Percentiles rank a stretch among this genome's conserved stretches.
These are phyloP conservation scores for Penicillium sp. DNA, from an alignment of 2,329 filamentous ascomycete genomes.

Conservation along the genomic window DNA sequence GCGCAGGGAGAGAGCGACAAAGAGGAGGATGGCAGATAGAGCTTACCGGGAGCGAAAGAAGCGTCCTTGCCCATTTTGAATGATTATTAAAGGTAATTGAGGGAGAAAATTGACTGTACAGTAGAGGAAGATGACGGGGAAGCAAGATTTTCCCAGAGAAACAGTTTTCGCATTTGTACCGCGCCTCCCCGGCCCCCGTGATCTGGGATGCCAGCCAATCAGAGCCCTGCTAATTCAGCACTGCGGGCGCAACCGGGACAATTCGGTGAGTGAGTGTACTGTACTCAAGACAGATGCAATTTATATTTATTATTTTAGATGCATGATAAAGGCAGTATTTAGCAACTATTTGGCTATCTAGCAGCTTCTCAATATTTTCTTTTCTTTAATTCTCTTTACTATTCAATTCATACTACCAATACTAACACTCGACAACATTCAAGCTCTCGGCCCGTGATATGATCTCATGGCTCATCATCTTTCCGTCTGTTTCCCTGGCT, in stretches of 20 bases:
- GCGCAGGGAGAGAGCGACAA: not conserved
- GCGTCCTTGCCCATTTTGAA: slow-evolving; percentile 31
- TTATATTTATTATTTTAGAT: too few relatives aligned
- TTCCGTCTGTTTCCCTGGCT: not conserved
- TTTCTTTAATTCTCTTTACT: too few relatives aligned
- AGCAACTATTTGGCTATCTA: too few relatives aligned
- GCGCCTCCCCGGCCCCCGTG: slow-evolving; percentile 40
- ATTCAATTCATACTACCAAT: too few relatives aligned
- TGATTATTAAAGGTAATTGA: slow-evolving; percentile 17
- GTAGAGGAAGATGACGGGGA: slow-evolving; percentile 17
- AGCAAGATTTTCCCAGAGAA: slow-evolving; percentile 37
- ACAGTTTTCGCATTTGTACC: slow-evolving; percentile 37
- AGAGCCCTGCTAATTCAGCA: slow-evolving; percentile 39
- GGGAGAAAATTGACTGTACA: slow-evolving; percentile 25
- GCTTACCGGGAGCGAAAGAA: slow-evolving; percentile 33
- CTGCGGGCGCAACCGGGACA: slow-evolving; percentile 41
- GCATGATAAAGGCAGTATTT: too few relatives aligned
- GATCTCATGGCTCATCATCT: slow-evolving; percentile 29
- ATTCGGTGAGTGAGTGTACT: slow-evolving; percentile 17
- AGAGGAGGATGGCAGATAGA: not conserved
- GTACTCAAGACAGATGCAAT: too few relatives aligned
- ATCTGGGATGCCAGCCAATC: slow-evolving; percentile 38
- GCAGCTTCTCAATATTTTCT: too few relatives aligned
- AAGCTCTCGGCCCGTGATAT: slow-evolving; percentile 12
- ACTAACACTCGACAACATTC: too few relatives aligned